Percentiles rank a stretch among this genome's conserved stretches.
These are phyloP conservation scores for Cordyceps javanica DNA, from an alignment of 2,329 filamentous ascomycete species.

Conservation along the genomic window DNA sequence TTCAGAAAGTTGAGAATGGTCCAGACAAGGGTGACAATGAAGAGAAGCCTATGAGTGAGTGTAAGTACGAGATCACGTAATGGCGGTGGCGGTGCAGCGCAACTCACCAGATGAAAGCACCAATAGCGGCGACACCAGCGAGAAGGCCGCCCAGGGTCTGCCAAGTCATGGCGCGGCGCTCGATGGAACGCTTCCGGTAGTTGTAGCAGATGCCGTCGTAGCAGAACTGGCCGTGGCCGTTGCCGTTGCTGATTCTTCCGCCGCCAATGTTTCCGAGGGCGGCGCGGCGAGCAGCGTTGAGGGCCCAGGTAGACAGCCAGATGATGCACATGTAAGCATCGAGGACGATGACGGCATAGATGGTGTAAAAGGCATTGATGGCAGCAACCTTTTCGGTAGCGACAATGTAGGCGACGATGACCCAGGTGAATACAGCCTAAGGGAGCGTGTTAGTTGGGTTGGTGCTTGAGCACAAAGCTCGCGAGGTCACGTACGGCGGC, in stretches of 20 bases:
- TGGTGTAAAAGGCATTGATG: slow-evolving; percentile 33
- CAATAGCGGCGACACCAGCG: slow-evolving; percentile 36
- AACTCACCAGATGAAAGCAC: slow-evolving; percentile 36
- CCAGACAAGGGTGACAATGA: slow-evolving; percentile 31
- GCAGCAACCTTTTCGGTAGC: slow-evolving; percentile 33
- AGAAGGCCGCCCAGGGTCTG: slow-evolving; percentile 17
- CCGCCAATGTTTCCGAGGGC: background rate
- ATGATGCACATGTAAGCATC: slow-evolving; percentile 39
- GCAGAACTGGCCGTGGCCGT: background rate
- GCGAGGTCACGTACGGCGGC: slow-evolving; percentile 20
- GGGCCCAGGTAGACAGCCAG: slow-evolving; percentile 37
- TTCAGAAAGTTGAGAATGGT: slow-evolving; percentile 28
- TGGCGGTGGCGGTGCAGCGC: no score
- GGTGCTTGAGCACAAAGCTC: background rate
- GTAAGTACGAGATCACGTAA: background rate
- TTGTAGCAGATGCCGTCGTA: slow-evolving; percentile 19
- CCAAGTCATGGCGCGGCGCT: background rate
- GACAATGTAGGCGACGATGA: slow-evolving; percentile 35
- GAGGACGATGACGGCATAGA: slow-evolving; percentile 37
- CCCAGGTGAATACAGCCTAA: slow-evolving; percentile 41
- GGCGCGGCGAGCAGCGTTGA: slow-evolving; percentile 8
- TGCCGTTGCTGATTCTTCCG: background rate
- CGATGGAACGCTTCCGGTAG: slow-evolving; percentile 9
- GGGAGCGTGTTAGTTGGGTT: slow-evolving; percentile 9
- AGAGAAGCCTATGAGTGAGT: slow-evolving; percentile 28